phyloP scores from a whole-genome alignment of 2,329 filamentous ascomycete genomes.

The Cladophialophora bantiana region DNA sequence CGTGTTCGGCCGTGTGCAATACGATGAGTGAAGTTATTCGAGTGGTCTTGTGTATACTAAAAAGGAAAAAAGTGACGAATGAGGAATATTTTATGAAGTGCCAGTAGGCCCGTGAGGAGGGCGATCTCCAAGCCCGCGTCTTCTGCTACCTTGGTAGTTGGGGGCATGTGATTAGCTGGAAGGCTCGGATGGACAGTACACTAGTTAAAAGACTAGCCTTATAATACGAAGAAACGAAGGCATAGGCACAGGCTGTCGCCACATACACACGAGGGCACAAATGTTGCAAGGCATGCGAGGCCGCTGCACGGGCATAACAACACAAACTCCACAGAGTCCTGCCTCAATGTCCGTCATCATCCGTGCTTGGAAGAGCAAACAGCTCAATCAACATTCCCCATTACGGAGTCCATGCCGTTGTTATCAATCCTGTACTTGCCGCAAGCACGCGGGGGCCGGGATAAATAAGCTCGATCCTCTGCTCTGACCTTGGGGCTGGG shows the following conservation, averaged over 20 bases:
- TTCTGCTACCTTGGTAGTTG: neutral
- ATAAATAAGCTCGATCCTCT: conserved; percentile 3
- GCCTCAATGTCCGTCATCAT: conserved; percentile 14
- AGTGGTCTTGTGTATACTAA: neutral
- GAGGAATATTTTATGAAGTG: neutral
- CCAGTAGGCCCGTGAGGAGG: neutral
- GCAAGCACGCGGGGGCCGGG: conserved; percentile 11
- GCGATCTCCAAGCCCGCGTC: neutral
- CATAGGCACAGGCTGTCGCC: conserved; percentile 2
- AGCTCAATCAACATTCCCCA: conserved; percentile 1
- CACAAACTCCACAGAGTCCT: conserved; percentile 19
- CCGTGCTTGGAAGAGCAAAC: conserved; percentile 5
- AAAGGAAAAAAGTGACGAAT: neutral
- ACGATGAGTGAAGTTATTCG: neutral
- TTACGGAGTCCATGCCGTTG: conserved; percentile 2
- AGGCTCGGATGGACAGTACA: neutral
- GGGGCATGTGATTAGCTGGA: neutral
- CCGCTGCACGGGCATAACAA: conserved; percentile 15
- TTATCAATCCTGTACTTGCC: conserved; percentile 4
- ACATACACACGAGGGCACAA: conserved; percentile 3
- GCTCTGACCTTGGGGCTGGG: conserved; percentile 7
- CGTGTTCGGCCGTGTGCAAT: neutral
- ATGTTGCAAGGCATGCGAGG: conserved; percentile 13
- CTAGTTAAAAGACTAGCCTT: neutral
- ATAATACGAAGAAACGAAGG: neutral